These are phyloP conservation scores for Pseudodiploospora longispora DNA, from an alignment of 2,329 filamentous ascomycete genomes.

Conservation along the genomic window DNA sequence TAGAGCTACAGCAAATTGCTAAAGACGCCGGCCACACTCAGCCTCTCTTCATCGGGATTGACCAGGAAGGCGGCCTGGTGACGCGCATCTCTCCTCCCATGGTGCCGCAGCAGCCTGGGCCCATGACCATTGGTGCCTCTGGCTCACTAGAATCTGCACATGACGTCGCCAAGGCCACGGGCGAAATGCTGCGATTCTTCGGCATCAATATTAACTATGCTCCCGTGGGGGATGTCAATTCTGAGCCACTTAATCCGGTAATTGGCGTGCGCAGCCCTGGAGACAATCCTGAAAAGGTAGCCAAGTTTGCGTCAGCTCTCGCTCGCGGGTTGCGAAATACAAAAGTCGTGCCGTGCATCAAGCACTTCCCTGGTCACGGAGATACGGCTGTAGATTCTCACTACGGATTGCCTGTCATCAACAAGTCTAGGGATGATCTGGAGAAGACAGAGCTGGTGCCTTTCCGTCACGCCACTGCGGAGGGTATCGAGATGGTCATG, in stretches of 20 bases:
- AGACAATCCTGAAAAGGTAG: conserved; percentile 14
- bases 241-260: conserved; percentile 18
- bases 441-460: conserved; percentile 16
- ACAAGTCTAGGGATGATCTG: conserved; percentile 14
- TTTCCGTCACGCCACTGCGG: conserved; percentile 11
- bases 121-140: conserved; percentile 17
- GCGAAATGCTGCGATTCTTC: conserved; percentile 15
- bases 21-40: conserved; percentile 16
- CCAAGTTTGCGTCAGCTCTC: conserved; percentile 13
- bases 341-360: conserved; percentile 16
- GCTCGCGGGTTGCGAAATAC: conserved; percentile 13
- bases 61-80: conserved; percentile 19
- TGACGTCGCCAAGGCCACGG: conserved; percentile 14
- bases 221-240: conserved; percentile 18
- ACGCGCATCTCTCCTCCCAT: conserved; percentile 18
- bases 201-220: conserved; percentile 22
- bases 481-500: conserved; percentile 20
- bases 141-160: conserved; percentile 10
- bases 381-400: conserved; percentile 19
- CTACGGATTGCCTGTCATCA: conserved; percentile 17
- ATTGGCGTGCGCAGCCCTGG: conserved; percentile 18
- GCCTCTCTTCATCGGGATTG: conserved; percentile 19
- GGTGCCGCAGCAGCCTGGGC: conserved; percentile 16
- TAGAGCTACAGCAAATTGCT: conserved; percentile 15
- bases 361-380: conserved; percentile 20